Evolutionary conservation across 1,284 basidiomycete species (phyloP).

Genomic region (Phylloporus sp.): DNA sequence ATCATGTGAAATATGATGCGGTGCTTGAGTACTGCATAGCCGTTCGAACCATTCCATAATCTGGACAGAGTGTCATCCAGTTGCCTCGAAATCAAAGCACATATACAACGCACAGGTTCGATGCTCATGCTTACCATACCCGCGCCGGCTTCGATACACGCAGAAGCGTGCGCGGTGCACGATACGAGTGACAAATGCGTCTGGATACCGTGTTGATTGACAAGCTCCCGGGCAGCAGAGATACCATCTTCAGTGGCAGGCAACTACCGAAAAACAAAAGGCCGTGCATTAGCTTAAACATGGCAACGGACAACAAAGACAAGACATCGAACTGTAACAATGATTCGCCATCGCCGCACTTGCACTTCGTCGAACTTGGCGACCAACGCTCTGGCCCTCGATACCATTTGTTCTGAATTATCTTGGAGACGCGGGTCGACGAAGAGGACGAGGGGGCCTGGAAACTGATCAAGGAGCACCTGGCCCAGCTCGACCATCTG

Average conservation of each 20-base stretch:
- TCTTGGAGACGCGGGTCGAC: conserved; percentile 49
- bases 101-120: conserved; percentile 44
- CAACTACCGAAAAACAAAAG: conserved; percentile 42
- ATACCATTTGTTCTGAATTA: conserved; percentile 43
- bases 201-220: conserved; percentile 43
- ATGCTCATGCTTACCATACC: conserved; percentile 54
- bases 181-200: conserved; percentile 57
- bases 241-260: conserved; percentile 61
- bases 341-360: conserved; percentile 43
- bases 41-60: conserved; percentile 47
- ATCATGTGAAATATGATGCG: conserved; percentile 23
- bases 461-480: conserved; percentile 44
- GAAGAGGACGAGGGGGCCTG: conserved; percentile 55
- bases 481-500: conserved; percentile 57
- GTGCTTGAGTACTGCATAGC: conserved; percentile 27
- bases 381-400: conserved; percentile 45
- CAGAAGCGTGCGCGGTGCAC: conserved; percentile 53
- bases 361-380: conserved; percentile 46
- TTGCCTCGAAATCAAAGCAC: not conserved
- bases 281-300: conserved; percentile 1
- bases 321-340: conserved; percentile 53
- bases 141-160: conserved; percentile 56
- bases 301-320: not conserved
- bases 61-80: conserved; percentile 29
- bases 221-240: conserved; percentile 48